phyloP scores from a whole-genome alignment of 768 basidiomycete genomes.

The Roridomyces roridus region DNA sequence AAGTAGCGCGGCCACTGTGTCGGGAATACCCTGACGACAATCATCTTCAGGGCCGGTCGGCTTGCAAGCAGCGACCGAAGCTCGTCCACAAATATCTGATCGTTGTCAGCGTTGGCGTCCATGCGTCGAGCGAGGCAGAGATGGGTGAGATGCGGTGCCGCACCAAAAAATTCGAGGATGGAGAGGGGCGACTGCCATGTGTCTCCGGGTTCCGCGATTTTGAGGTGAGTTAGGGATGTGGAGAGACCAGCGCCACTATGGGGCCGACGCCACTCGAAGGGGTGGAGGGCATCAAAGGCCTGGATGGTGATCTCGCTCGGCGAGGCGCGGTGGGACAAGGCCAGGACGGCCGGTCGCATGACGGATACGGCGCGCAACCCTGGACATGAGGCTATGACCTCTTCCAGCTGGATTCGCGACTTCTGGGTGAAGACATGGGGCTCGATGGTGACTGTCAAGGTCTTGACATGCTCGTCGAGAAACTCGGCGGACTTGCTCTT shows the following conservation, averaged over 20 bases:
- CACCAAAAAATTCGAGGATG: slow-evolving; percentile 39
- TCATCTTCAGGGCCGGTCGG: slow-evolving; percentile 35
- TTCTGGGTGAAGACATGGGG: slow-evolving; percentile 21
- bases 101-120: slow-evolving; percentile 49
- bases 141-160: slow-evolving; percentile 44
- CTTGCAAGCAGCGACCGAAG: slow-evolving; percentile 35
- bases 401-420: slow-evolving; percentile 27
- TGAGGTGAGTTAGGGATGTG: slow-evolving; percentile 40
- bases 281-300: slow-evolving; percentile 29
- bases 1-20: slow-evolving; percentile 16
- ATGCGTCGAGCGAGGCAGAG: slow-evolving; percentile 46
- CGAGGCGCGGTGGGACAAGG: slow-evolving; percentile 24
- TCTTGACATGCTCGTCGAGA: slow-evolving; percentile 40
- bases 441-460: slow-evolving; percentile 40
- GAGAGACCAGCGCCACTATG: slow-evolving; percentile 10
- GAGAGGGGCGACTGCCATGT: slow-evolving; percentile 41
- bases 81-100: slow-evolving; percentile 41
- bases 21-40: slow-evolving; percentile 33
- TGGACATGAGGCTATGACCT: slow-evolving; percentile 40
- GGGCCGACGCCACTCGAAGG: background rate
- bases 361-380: slow-evolving; percentile 36
- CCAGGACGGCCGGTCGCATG: slow-evolving; percentile 24
- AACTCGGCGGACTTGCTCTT: slow-evolving; percentile 33
- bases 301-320: slow-evolving; percentile 34
- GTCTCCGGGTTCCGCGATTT: slow-evolving; percentile 45